Evolutionary conservation across 1,284 basidiomycete genomes (phyloP), one percentile per base, ranked within the genome.

Genomic region (Cutaneotrichosporon sp.): DNA sequence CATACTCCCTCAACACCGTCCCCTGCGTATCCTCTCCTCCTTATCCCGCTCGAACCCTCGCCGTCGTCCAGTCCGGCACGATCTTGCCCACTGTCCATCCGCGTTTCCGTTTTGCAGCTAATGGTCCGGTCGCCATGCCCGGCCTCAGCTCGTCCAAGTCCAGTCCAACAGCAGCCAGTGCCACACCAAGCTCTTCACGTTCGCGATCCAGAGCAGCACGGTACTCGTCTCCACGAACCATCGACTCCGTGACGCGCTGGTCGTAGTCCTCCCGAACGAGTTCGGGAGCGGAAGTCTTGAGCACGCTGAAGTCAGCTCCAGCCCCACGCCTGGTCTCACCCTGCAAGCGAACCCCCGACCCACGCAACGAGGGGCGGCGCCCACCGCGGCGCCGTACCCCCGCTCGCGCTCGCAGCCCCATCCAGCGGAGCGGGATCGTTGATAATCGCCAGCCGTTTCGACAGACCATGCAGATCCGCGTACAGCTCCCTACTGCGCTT

Each of bases 301-400:
- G 77, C 11, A 87, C 78, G 0, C 84, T 85, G 61, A 20, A 43
- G 55, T 49, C 27, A 56, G 47, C 34, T 19, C 14, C 19, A 3
- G 4, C 3, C 10, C 20, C 29, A 12, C 6, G 16, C 9, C 22
- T 4, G 2, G 26, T 77, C 84, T 61, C 71, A 90, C 86, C 92
- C 93, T 3, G 90, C 88, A 14, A 97, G 73, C 31, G 88, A 91
- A 0, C 89, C 92, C 3, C 92, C 92, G n/a, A 97, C 84, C 91
- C 92, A 97, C 0, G 86, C 80, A 71, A 92, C 79, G 31, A 84
- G 79, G 1, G 84, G 82, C 3, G 90, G 85, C 6, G 84, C 77
- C 74, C 91, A 94, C 0, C 88, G 86, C 0, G 91, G 92, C 1
- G 88, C 88, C 62, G 82, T 86, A 4, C 90, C 90, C 0, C 84